Percentiles rank a stretch among this genome's conserved stretches.
These are phyloP conservation scores for Pichia eremophila DNA, from an alignment of 805 yeast species.

Conservation along the genomic window DNA sequence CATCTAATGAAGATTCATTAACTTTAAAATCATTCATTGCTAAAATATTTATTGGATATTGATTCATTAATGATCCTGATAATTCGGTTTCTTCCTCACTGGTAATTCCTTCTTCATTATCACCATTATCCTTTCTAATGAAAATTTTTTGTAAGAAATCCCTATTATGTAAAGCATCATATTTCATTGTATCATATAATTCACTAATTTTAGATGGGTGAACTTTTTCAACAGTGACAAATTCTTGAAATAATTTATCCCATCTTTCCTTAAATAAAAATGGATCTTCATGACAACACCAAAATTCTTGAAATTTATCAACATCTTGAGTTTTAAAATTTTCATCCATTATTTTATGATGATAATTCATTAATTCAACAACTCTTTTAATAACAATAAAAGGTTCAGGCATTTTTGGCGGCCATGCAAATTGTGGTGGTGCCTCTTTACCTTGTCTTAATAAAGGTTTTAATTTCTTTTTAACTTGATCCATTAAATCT, in stretches of 20 bases:
- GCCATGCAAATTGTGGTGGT: constrained; percentile 98
- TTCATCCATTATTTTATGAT: constrained; percentile 70
- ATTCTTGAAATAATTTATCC: constrained; percentile 93
- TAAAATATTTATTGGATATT: constrained; percentile 63
- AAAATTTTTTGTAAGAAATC: constrained; percentile 79
- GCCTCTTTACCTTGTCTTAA: constrained; percentile 94
- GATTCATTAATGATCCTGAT: constrained; percentile 48
- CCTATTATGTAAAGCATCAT: constrained; percentile 93
- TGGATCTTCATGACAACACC: constrained; percentile 99
- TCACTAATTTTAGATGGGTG: constrained; percentile 97
- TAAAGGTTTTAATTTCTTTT: constrained; percentile 89
- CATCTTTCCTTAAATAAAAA: constrained; percentile 85
- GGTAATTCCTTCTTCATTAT: not conserved
- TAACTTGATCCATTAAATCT: constrained; percentile 94
- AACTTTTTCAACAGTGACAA: constrained; percentile 85
- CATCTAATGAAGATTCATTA: constrained; percentile 29
- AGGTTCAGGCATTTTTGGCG: constrained; percentile 96
- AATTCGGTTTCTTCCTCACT: constrained; percentile 31
- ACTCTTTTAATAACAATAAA: constrained; percentile 88
- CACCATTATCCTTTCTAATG: constrained; percentile 20
- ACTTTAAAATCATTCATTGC: constrained; percentile 72
- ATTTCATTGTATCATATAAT: constrained; percentile 95
- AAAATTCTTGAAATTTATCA: constrained; percentile 56
- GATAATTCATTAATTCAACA: constrained; percentile 91
- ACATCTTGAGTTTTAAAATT: constrained; percentile 66